Conservation (phyloP, 2,329 filamentous ascomycete species). For the Zasmidium angulare region DNA sequence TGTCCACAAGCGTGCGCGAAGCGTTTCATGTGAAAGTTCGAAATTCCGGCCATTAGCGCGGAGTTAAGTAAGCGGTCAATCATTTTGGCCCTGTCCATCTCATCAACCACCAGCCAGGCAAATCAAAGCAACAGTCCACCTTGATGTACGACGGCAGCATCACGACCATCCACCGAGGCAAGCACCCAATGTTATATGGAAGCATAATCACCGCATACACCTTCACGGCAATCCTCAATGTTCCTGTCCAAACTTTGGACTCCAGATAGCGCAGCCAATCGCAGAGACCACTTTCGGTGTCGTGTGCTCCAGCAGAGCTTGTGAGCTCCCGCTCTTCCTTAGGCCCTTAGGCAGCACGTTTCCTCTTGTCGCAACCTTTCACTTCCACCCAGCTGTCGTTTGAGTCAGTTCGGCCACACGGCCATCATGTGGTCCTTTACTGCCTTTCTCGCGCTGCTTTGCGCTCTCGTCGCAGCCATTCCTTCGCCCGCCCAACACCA, state of each 20-base stretch:
- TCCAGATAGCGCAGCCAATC: background rate
- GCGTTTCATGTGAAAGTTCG: background rate
- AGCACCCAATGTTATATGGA: no score
- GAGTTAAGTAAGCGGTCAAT: background rate
- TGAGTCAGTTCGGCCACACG: background rate
- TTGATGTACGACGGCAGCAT: no score
- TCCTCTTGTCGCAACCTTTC: background rate
- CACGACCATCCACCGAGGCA: no score
- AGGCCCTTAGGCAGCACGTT: background rate
- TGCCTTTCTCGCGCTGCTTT: conserved; percentile 13
- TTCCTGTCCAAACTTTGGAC: background rate
- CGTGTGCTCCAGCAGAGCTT: background rate
- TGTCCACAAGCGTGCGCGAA: no score
- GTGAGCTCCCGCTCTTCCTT: background rate
- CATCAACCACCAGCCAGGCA: no score
- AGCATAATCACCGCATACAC: no score
- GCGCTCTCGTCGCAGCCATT: conserved; percentile 16
- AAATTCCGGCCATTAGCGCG: background rate
- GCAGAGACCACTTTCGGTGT: background rate
- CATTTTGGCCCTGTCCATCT: background rate
- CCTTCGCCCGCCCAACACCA: conserved; percentile 17
- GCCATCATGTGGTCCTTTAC: conserved; percentile 10
- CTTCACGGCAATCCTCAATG: no score
- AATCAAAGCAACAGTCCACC: background rate
- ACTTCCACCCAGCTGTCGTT: background rate